A percentile compares a stretch with the other conserved stretches of the same genome.
phyloP scores from a whole-genome alignment of 768 basidiomycete species.

The Artomyces pyxidatus region DNA sequence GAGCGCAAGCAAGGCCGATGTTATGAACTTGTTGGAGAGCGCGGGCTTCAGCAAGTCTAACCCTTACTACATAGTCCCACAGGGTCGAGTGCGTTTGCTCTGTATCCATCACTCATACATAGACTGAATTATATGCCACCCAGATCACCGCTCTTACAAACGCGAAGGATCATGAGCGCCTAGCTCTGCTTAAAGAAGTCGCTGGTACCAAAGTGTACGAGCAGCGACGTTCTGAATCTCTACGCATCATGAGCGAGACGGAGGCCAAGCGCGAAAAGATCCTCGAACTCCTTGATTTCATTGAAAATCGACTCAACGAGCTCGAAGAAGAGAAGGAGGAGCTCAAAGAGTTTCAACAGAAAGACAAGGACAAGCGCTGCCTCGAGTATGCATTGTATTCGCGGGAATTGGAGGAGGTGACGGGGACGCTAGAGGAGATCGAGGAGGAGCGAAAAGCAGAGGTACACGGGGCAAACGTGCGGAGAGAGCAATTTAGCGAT shows the following conservation, averaged over 20 bases:
- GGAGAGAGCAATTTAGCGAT: constrained; percentile 73
- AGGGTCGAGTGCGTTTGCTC: constrained; percentile 69
- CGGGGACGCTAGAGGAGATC: constrained; percentile 77
- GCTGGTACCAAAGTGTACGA: constrained; percentile 98
- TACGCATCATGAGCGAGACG: constrained; percentile 97
- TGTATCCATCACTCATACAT: not conserved
- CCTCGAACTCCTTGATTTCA: constrained; percentile 80
- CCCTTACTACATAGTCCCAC: constrained; percentile 98
- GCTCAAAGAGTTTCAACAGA: constrained; percentile 91
- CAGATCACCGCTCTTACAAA: constrained; percentile 96
- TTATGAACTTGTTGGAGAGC: constrained; percentile 94
- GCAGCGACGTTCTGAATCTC: constrained; percentile 81
- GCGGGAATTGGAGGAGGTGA: constrained; percentile 84
- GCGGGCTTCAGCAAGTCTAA: constrained; percentile 98
- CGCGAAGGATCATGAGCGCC: constrained; percentile 90
- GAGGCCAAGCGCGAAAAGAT: constrained; percentile 91
- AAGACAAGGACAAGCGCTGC: constrained; percentile 90
- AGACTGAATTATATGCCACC: not conserved
- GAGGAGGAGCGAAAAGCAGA: constrained; percentile 77
- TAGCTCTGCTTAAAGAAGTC: constrained; percentile 94
- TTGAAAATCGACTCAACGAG: constrained; percentile 82
- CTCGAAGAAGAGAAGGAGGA: constrained; percentile 98
- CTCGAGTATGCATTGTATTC: constrained; percentile 93
- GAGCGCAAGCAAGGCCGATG: constrained; percentile 91
- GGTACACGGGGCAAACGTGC: constrained; percentile 74